Base-by-base conservation (phyloP, 2,329 filamentous ascomycete species). In the Boeremia exigua region DNA sequence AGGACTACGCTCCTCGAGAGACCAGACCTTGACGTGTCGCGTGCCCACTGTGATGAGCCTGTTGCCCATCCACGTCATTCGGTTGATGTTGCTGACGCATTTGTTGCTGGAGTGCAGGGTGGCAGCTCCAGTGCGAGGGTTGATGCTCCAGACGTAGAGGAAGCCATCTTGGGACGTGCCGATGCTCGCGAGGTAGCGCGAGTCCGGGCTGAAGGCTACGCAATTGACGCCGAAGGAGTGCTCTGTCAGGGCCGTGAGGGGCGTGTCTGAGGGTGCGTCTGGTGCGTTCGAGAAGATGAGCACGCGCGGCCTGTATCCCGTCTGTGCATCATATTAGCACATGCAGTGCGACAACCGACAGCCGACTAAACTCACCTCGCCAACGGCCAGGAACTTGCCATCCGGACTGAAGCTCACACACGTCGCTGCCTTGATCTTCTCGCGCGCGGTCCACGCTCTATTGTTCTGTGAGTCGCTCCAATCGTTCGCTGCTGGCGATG, bases 21-120 rank as follows among this genome's bases (percentile, higher is more conserved):
- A 88, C 95, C 95, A 99, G 46, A 96, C 85, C 76, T 97, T 98
- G 74, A 97, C 86, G 77, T 97, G 94, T 25, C 95, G 87, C 47
- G 95, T 89, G 12, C 95, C 95, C 23, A 95, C 86, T 19, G 94
- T 97, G 55, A 99, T 81, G 48, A 99, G 82, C 63, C 79, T 90
- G 63, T 83, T 89, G 10, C 93, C 93, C 76, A 97, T 86, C 94
- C 95, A 99, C 36, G 90, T 84, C 86, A 99, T 96, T 48, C 89
- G 88, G 61, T 88, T 88, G 66, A 98, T 85, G 59, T 87, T 87
- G 15, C 91, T 92, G 6, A 93, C 98, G 77, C 95, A 98, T 73
- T 95, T 91, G 76, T 98, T 98, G 81, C 84, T 96, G 72, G 82
- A 94, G 84, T 88, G 83, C 30, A 98, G 80, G 65, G 83, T 92